phyloP scores from a whole-genome alignment of 2,329 filamentous ascomycete genomes.

The Ophiostoma piceae region DNA sequence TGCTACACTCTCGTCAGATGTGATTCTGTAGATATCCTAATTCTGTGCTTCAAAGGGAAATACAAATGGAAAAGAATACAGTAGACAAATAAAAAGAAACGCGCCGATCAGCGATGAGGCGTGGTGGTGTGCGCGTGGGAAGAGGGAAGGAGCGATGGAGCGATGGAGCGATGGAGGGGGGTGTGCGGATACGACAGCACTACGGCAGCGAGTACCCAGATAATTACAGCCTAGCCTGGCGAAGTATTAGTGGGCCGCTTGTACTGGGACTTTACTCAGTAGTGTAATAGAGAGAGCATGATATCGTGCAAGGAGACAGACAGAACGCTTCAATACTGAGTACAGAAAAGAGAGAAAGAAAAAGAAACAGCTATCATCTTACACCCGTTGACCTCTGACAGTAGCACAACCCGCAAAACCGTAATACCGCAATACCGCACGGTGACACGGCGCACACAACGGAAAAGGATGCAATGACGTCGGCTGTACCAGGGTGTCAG shows the following conservation, averaged over 20 bases:
- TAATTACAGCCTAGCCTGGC: background rate
- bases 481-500: background rate
- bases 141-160: background rate
- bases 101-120: constrained; percentile 2
- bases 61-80: background rate
- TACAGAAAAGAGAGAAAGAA: too few relatives aligned
- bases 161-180: constrained; percentile 4
- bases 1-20: background rate
- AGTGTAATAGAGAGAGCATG: background rate
- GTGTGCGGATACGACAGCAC: background rate
- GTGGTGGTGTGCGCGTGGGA: background rate
- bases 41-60: background rate
- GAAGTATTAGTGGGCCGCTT: background rate
- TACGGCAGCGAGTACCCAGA: background rate
- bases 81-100: background rate
- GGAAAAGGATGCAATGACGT: constrained; percentile 4
- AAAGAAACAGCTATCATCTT: too few relatives aligned
- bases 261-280: background rate
- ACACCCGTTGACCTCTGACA: too few relatives aligned
- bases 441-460: background rate
- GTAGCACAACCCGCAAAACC: background rate
- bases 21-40: too few relatives aligned
- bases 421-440: background rate
- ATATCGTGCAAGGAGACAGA: background rate
- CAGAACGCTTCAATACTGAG: background rate